Base-by-base conservation (phyloP, 2,329 filamentous ascomycete species). In the Microcyclospora pomicola region DNA sequence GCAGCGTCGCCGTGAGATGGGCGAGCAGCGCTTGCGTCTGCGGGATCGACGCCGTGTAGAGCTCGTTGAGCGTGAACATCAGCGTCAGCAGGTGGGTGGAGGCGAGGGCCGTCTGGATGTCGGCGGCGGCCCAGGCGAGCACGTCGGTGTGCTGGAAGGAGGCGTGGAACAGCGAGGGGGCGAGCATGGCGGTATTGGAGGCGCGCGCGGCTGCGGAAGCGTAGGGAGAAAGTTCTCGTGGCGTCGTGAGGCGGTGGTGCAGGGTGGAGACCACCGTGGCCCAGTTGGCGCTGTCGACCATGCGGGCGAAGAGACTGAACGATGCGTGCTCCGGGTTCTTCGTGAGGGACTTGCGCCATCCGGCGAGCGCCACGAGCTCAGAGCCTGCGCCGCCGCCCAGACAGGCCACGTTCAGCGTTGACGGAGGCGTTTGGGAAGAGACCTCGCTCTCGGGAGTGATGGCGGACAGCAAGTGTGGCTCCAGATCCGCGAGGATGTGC, bases 31-130 rank as follows among this genome's bases (percentile, higher is more conserved):
- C 66, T 0, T 88, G 93, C 0, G 88, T 85, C 48, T 77, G 75
- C 2, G 77, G 68, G 15, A 86, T 74, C 1, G 79, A 84, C 0
- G 74, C 68, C 0, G 82, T 80, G 65, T 95, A 96, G 0, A 98
- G 75, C 62, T 98, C 91, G 59, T 96, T 96, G 34, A 96, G 72
- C 0, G 88, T 95, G 67, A 96, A 98, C 62, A 96, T 75, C 10
- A 96, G 63, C 0, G 87, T 94, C 11, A 93, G 66, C 1, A 95
- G 47, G 27, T 59, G 47, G 1, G 58, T 53, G 6, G 46, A 44
- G 11, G 49, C 27, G 5, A 62, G 48, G 6, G 61, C 29, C 0
- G 47, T 40, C 5, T 46, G 37, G 1, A 73, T 45, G 2, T 59
- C 52, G 1, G 54, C 43, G 2, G 62, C 52, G 0, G 61, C 48